Evolutionary conservation across 305 asterid species (phyloP).

Genomic region (Nicotiana rustica): DNA sequence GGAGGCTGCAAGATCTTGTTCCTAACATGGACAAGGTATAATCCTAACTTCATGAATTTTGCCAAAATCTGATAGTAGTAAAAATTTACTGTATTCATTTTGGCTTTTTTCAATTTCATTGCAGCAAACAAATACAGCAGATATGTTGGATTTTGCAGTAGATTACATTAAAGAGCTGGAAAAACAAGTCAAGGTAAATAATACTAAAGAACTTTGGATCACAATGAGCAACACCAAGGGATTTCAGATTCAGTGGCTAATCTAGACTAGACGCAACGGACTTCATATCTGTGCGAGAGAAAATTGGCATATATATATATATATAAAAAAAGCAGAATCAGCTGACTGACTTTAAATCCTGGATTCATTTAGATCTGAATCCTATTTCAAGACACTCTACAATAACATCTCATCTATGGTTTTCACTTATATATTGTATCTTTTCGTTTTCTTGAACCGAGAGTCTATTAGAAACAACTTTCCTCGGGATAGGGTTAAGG

Average conservation of each 20-base stretch:
- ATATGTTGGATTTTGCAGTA: slow-evolving; percentile 95
- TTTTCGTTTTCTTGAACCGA: too few species aligned
- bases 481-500: too few species aligned
- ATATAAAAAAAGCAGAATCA: too few species aligned
- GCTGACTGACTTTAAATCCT: too few species aligned
- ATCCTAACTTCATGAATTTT: neutral
- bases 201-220: neutral
- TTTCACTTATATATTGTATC: too few species aligned
- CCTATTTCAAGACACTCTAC: neutral
- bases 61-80: neutral
- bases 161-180: slow-evolving; percentile 93
- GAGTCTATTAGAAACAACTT: too few species aligned
- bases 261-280: too few species aligned
- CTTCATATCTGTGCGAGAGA: too few species aligned
- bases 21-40: slow-evolving; percentile 96
- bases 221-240: neutral
- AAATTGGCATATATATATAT: too few species aligned
- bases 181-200: slow-evolving; percentile 66
- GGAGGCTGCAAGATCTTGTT: slow-evolving; percentile 90
- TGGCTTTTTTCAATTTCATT: slow-evolving; percentile 26
- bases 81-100: neutral
- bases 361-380: neutral
- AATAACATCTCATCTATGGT: neutral
- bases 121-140: slow-evolving; percentile 95
- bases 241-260: too few species aligned